These are phyloP conservation scores for Fraxinus floribunda DNA, from an alignment of 305 asterid species.

Conservation along the genomic window DNA sequence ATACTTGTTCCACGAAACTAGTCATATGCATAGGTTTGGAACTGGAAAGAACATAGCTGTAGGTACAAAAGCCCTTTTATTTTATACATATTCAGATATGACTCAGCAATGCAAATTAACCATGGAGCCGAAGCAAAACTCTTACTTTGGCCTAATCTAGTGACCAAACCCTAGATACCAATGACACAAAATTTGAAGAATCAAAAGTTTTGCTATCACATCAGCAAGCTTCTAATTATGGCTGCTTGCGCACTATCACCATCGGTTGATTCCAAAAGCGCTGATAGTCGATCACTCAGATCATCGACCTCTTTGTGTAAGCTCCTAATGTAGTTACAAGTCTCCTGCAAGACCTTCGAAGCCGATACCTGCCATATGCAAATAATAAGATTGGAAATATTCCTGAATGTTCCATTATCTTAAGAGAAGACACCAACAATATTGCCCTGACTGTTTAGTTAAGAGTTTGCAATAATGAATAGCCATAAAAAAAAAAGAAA, in stretches of 20 bases:
- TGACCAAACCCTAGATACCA: conserved; percentile 32
- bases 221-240: conserved; percentile 42
- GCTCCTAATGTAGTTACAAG: conserved; percentile 42
- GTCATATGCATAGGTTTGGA: not conserved
- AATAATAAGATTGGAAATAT: not conserved
- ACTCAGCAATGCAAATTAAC: not conserved
- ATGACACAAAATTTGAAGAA: conserved; percentile 18
- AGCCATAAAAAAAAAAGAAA: too few species aligned
- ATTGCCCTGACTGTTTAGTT: not conserved
- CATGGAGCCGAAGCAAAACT: not conserved
- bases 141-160: not conserved
- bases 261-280: conserved; percentile 40
- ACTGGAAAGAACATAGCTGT: not conserved
- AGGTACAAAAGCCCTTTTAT: not conserved
- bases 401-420: not conserved
- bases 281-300: conserved; percentile 41
- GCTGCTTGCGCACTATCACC: conserved; percentile 42
- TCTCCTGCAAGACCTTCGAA: conserved; percentile 46
- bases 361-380: conserved; percentile 35
- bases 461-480: not conserved
- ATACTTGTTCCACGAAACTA: too few species aligned
- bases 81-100: not conserved
- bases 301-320: conserved; percentile 45
- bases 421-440: not conserved
- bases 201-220: conserved; percentile 19